These are phyloP conservation scores for Gossypium schwendimanii DNA, from an alignment of 441 rosid genomes.

Conservation along the genomic window DNA sequence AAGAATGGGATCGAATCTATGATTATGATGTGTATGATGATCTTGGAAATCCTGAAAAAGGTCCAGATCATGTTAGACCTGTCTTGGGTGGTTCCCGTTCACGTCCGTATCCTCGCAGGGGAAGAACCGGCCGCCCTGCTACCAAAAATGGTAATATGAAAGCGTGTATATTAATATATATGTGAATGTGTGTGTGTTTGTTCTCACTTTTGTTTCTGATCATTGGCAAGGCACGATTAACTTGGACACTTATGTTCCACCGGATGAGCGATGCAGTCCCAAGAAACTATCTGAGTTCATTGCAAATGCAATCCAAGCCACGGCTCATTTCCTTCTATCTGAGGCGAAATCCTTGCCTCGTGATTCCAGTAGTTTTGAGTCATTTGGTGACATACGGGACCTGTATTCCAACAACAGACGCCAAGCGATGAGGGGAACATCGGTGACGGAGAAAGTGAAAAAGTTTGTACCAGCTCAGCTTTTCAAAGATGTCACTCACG, in stretches of 20 bases:
- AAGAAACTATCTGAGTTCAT: conserved; percentile 40
- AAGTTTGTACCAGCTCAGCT: conserved; percentile 31
- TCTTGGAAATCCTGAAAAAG: conserved; percentile 43
- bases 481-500: conserved; percentile 17
- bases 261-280: conserved; percentile 53
- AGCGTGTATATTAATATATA: not conserved
- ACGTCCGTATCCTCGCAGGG: conserved; percentile 58
- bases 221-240: conserved; percentile 17
- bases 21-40: conserved; percentile 54
- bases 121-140: conserved; percentile 38
- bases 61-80: conserved; percentile 34
- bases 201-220: not conserved
- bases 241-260: conserved; percentile 48
- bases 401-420: conserved; percentile 33
- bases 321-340: conserved; percentile 30
- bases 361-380: conserved; percentile 30
- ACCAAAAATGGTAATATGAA: conserved; percentile 31
- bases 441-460: conserved; percentile 26
- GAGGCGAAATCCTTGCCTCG: conserved; percentile 31
- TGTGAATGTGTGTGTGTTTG: not conserved
- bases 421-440: conserved; percentile 13
- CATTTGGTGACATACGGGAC: conserved; percentile 45
- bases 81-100: conserved; percentile 40
- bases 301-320: conserved; percentile 34
- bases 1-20: conserved; percentile 57